Percentiles rank a stretch among this genome's conserved stretches.
Conservation (phyloP, 2,329 filamentous ascomycete species). For the Albifimbria verrucaria region DNA sequence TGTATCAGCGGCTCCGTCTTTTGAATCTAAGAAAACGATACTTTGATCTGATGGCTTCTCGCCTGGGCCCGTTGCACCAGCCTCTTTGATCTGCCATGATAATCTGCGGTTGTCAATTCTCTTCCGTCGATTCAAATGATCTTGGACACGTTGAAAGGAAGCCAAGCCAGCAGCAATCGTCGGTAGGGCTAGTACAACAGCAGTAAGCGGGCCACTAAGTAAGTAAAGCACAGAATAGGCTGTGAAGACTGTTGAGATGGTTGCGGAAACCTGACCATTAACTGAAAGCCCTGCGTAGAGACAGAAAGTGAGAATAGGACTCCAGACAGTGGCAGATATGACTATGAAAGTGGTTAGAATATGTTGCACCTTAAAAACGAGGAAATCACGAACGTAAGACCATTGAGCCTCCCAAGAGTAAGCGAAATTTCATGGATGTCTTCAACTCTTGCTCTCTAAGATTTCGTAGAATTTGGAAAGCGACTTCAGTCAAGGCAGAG, state of each 20-base stretch:
- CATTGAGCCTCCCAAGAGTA: slow-evolving; percentile 12
- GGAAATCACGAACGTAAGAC: slow-evolving; percentile 15
- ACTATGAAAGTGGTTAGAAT: too few relatives aligned
- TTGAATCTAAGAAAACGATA: too few relatives aligned
- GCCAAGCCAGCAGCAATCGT: slow-evolving; percentile 11
- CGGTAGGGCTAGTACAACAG: slow-evolving; percentile 16
- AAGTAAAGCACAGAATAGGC: slow-evolving; percentile 17
- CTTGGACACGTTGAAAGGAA: slow-evolving; percentile 22
- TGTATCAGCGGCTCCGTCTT: too few relatives aligned
- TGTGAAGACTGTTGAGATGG: slow-evolving; percentile 16
- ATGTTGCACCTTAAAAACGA: too few relatives aligned
- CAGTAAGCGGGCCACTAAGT: slow-evolving; percentile 15
- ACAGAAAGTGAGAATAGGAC: slow-evolving; percentile 16
- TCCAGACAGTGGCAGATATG: too few relatives aligned
- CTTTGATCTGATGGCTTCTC: too few relatives aligned
- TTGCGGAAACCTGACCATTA: slow-evolving; percentile 2
- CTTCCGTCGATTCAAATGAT: slow-evolving; percentile 17
- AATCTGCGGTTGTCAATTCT: slow-evolving; percentile 12
- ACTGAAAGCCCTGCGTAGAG: slow-evolving; percentile 12
- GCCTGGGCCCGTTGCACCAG: too few relatives aligned
- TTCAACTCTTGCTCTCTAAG: slow-evolving; percentile 16
- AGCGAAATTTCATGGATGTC: slow-evolving; percentile 17
- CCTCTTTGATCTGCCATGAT: too few relatives aligned
- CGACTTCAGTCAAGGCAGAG: slow-evolving; percentile 40
- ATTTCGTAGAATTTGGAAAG: slow-evolving; percentile 17